These are phyloP conservation scores for Rhodotorula sp. DNA, from an alignment of 1,284 basidiomycete genomes.

Conservation along the genomic window DNA sequence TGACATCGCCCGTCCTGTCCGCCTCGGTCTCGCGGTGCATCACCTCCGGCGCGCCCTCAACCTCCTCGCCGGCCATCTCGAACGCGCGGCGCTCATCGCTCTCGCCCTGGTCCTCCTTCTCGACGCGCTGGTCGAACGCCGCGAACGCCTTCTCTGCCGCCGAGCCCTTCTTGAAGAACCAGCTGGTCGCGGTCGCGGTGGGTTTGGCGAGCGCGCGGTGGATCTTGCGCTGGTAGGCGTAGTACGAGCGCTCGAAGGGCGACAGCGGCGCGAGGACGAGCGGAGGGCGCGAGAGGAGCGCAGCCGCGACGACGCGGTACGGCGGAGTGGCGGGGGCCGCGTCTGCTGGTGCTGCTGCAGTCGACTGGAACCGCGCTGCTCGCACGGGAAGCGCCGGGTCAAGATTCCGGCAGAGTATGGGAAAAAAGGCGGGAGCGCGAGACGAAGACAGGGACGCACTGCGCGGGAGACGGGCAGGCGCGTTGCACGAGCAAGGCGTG, in stretches of 20 bases:
- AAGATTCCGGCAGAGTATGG: not conserved
- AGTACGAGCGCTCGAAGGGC: conserved; percentile 79
- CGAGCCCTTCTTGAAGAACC: conserved; percentile 94
- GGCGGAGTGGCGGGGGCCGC: conserved; percentile 19
- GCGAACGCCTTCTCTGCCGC: conserved; percentile 77
- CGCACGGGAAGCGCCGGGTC: not conserved
- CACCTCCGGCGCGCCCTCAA: conserved; percentile 61
- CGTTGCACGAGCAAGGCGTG: conserved; percentile 4
- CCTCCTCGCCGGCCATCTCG: conserved; percentile 54
- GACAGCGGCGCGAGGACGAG: conserved; percentile 39
- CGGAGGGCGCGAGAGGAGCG: conserved; percentile 44
- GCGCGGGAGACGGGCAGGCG: not conserved
- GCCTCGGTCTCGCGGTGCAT: conserved; percentile 58
- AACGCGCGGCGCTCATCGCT: conserved; percentile 58
- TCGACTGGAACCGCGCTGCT: conserved; percentile 5
- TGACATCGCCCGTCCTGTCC: conserved; percentile 64
- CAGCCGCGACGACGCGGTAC: conserved; percentile 43
- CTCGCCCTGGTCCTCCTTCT: conserved; percentile 48
- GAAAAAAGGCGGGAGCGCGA: conserved; percentile 9
- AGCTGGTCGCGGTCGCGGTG: conserved; percentile 70
- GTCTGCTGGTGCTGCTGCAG: not conserved
- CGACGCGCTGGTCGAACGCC: conserved; percentile 34
- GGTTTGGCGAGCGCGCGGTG: conserved; percentile 85
- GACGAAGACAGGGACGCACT: not conserved
- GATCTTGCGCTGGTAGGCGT: conserved; percentile 80